phyloP scores from a whole-genome alignment of 805 yeast species.

The Kazachstania psychrophila region DNA sequence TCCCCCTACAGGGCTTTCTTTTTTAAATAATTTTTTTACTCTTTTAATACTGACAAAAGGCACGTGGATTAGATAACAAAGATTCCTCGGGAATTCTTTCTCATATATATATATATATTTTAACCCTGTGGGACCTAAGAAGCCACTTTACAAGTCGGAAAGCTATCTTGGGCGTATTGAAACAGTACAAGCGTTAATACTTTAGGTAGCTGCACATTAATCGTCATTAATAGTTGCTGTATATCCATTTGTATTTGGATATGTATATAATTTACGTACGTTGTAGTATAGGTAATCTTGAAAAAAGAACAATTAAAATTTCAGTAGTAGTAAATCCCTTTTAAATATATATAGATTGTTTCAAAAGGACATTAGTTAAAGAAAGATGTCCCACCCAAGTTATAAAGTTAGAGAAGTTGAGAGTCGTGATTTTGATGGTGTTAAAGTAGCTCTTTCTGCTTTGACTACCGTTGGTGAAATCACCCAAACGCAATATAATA shows the following conservation, averaged over 20 bases:
- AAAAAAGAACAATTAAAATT: too few species aligned
- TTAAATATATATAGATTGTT: too few species aligned
- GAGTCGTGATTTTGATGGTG: slow-evolving; percentile 48
- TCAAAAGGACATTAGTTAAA: background rate
- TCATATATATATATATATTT: too few species aligned
- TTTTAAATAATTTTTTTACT: slow-evolving; percentile 2
- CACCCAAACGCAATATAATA: slow-evolving; percentile 39
- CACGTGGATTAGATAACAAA: too few species aligned
- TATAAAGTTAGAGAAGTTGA: slow-evolving; percentile 54
- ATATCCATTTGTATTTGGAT: too few species aligned
- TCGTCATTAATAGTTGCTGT: too few species aligned
- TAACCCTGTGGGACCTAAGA: too few species aligned
- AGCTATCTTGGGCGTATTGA: background rate
- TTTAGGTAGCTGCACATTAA: background rate
- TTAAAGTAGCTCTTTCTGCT: slow-evolving; percentile 50
- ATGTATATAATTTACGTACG: too few species aligned
- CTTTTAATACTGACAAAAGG: background rate
- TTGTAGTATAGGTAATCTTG: too few species aligned
- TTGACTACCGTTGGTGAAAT: slow-evolving; percentile 81
- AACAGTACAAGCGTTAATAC: background rate
- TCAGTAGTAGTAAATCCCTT: too few species aligned
- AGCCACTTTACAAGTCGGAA: too few species aligned
- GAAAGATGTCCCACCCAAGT: slow-evolving; percentile 30
- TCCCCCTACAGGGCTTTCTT: slow-evolving; percentile 12
- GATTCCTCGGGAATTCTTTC: too few species aligned